A percentile compares a stretch with the other conserved stretches of the same genome.
Evolutionary conservation across 2,329 filamentous ascomycete genomes (phyloP).

Genomic region (Pseudocercospora eumusae): DNA sequence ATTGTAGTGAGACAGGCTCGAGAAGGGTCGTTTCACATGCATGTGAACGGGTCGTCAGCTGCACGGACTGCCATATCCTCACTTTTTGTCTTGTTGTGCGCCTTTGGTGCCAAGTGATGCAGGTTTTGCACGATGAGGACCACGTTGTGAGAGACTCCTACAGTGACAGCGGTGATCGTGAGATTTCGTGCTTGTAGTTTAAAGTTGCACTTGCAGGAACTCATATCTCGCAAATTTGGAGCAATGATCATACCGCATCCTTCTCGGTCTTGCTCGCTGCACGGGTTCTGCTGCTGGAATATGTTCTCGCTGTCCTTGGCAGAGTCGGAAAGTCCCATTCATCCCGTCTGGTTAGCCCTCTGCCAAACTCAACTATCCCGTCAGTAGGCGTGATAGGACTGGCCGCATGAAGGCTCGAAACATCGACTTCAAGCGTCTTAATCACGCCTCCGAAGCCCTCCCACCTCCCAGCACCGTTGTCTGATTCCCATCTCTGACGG

Average conservation of each 20-base stretch:
- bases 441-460: constrained; percentile 24
- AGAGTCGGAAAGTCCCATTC: constrained; percentile 18
- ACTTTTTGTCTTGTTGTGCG: neutral
- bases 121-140: neutral
- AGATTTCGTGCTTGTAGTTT: neutral
- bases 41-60: neutral
- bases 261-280: neutral
- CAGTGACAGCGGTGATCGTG: neutral
- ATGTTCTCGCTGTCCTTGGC: neutral
- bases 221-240: neutral
- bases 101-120: neutral
- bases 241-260: neutral
- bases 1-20: neutral
- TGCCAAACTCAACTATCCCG: constrained; percentile 17
- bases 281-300: neutral
- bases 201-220: neutral
- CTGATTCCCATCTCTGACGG: constrained; percentile 18
- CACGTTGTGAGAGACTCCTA: neutral
- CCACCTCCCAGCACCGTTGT: constrained; percentile 18
- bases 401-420: constrained; percentile 13
- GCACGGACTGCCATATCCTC: neutral
- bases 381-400: constrained; percentile 6
- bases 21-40: neutral
- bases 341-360: constrained; percentile 21
- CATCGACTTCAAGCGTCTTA: constrained; percentile 23